Percentiles rank a stretch among this genome's conserved stretches.
These are phyloP conservation scores for Wickerhamiella lipophila DNA, from an alignment of 805 yeast genomes.

Conservation along the genomic window DNA sequence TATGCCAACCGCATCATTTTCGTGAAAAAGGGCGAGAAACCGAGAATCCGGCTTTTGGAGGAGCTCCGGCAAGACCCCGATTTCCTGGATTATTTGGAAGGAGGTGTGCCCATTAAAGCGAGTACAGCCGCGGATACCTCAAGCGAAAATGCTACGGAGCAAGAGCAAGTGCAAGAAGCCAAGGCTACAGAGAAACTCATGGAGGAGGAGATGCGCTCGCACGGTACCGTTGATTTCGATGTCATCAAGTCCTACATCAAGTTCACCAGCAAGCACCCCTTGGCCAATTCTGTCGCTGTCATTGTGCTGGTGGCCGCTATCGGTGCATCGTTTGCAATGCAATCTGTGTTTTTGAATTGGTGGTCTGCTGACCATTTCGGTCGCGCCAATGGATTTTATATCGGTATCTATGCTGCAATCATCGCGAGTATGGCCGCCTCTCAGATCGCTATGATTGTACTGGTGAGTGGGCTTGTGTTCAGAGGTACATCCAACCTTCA, in stretches of 20 bases:
- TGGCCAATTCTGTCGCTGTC: neutral
- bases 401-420: constrained; percentile 45
- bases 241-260: constrained; percentile 1
- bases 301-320: constrained; percentile 26
- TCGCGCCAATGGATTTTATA: constrained; percentile 44
- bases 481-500: constrained; percentile 40
- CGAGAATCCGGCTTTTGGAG: constrained; percentile 50
- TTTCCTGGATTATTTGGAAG: neutral
- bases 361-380: constrained; percentile 55
- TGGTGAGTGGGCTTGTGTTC: constrained; percentile 35
- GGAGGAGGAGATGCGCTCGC: constrained; percentile 1
- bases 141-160: neutral
- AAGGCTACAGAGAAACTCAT: neutral
- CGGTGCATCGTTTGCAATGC: constrained; percentile 35
- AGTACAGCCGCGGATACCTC: neutral
- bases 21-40: constrained; percentile 28
- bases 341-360: constrained; percentile 44
- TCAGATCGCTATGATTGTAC: neutral
- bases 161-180: neutral
- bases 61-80: constrained; percentile 30
- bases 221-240: neutral
- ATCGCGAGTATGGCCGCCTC: constrained; percentile 34
- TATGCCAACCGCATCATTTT: constrained; percentile 60
- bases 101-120: neutral
- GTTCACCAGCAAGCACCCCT: neutral